phyloP scores from a whole-genome alignment of 768 basidiomycete genomes.

The Boletus tomentosulus region DNA sequence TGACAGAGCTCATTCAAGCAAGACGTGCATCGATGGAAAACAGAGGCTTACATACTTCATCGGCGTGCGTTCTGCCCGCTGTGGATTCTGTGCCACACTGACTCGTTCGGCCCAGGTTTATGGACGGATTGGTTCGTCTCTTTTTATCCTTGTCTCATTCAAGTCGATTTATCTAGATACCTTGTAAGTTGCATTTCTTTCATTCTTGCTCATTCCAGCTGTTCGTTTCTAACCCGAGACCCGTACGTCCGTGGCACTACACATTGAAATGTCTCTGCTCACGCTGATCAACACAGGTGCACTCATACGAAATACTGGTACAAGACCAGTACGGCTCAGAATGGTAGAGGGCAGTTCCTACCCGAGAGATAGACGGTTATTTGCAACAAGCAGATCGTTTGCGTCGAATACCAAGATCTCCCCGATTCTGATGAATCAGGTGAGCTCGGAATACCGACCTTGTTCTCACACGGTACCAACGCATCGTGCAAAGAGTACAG shows the following conservation, averaged over 20 bases:
- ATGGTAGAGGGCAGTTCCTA: constrained; percentile 34
- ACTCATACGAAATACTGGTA: constrained; percentile 50
- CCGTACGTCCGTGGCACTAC: constrained; percentile 35
- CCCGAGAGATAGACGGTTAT: constrained; percentile 56
- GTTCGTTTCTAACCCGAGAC: constrained; percentile 35
- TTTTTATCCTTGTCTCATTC: constrained; percentile 5
- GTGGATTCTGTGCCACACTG: not conserved
- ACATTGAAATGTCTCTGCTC: not conserved
- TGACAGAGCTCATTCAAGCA: constrained; percentile 33
- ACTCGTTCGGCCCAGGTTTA: constrained; percentile 47
- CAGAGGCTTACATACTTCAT: constrained; percentile 71
- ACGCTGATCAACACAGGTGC: constrained; percentile 7
- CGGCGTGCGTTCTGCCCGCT: constrained; percentile 42
- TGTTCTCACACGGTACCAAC: not conserved
- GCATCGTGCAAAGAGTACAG: constrained; percentile 57
- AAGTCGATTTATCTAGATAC: constrained; percentile 40
- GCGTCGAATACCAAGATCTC: constrained; percentile 63
- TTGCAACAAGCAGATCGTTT: constrained; percentile 61
- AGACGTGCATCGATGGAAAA: constrained; percentile 77
- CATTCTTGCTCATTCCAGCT: not conserved
- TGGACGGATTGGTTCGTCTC: constrained; percentile 60
- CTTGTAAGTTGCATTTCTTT: constrained; percentile 37
- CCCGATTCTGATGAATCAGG: constrained; percentile 59
- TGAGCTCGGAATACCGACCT: constrained; percentile 20
- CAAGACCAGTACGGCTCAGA: constrained; percentile 26